Evolutionary conservation across 768 basidiomycete genomes (phyloP), one percentile per base, ranked within the genome.

Genomic region (Boletus rubroflammeus): DNA sequence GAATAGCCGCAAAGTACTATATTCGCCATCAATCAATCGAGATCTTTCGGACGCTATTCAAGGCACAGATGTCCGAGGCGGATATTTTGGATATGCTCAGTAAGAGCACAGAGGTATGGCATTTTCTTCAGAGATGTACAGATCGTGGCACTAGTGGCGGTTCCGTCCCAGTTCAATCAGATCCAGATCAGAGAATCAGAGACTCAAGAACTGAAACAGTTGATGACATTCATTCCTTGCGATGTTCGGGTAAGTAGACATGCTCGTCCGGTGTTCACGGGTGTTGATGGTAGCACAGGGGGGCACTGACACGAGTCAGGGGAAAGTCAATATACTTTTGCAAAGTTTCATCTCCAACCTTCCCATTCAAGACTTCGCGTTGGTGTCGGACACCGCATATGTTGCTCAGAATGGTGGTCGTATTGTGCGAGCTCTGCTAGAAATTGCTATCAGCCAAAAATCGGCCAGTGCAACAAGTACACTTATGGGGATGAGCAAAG

Each of bases 1-100:
- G 93, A 59, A 95, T 98, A 62, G 94, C 97, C 0, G 93, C 96
- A 5, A 95, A 90, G 71, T 99, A 97, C 71, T 99, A 98, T 71
- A 89, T 99, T 65, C 83, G 88, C 19, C 74, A 92, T 67, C 73
- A 81, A 41, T 93, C 91, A 5, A 85, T 98, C 34, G 91, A 92
- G 68, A 81, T 90, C 6, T 98, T 96, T 77, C 90, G 88, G 70
- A 71, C 80, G 57, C 71, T 80, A 55, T 91, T 98, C 72, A 78
- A 83, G 47, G 79, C 84, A 1, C 82, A 75, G 53, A 97, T 98
- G 95, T 81, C 87, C 2, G 96, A 98, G 72, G 97, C 95, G 2
- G 94, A 98, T 70, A 82, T 93, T 29, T 78, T 99, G 53, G 80
- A 71, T 2, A 84, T 98, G 83, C 79, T 98, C 32, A 85, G 92